Base-by-base conservation (phyloP, 1,139 yeast species). In the Diutina siamensis region DNA sequence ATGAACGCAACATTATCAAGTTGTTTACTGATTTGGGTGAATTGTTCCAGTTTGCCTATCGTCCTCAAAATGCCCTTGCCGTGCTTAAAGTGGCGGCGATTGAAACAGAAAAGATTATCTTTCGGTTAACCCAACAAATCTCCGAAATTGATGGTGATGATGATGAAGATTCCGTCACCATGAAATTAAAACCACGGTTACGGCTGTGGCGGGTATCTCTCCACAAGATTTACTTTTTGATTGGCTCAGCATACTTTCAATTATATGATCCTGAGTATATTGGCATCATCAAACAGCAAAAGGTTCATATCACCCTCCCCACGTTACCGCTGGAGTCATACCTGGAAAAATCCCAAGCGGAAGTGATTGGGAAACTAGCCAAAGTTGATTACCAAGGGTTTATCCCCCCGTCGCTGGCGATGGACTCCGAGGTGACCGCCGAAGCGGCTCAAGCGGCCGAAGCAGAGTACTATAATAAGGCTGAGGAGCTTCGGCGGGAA, bases 221-320 rank as follows among this genome's bases (percentile, higher is more conserved):
- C 20, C 97, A 89, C 58, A 80, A 88, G 47, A 74, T 83, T 45
- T 82, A 76, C 56, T 89, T 88, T 57, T 76, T 87, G 51, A 66
- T 84, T 36, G 98, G 88, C 0, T 83, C 95, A 0, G 81, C 88
- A 0, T 80, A 84, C 58, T 89, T 77, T 54, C 88, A 83, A 55
- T 60, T 70, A 38, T 70, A 77, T 52, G 71, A 74, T 50, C 67
- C 65, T 13, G 76, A 71, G 57, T 68, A 67, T 45, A 58, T 55
- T 38, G 48, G 53, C 9, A 60, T 38, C 10, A 25, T 17, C 4
- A 20, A 22, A n/a, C 13, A 22, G 22, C 31, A 20, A n/a, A 8
- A 15, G 17, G 31, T 25, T 12, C n/a, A 15, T 3, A 4, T 38
- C 2, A 9, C 10, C 19, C 4, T 25, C 8, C 32, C 42, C 7